Evolutionary conservation across 805 yeast species (phyloP).

Genomic region (Pichia nakasei): DNA sequence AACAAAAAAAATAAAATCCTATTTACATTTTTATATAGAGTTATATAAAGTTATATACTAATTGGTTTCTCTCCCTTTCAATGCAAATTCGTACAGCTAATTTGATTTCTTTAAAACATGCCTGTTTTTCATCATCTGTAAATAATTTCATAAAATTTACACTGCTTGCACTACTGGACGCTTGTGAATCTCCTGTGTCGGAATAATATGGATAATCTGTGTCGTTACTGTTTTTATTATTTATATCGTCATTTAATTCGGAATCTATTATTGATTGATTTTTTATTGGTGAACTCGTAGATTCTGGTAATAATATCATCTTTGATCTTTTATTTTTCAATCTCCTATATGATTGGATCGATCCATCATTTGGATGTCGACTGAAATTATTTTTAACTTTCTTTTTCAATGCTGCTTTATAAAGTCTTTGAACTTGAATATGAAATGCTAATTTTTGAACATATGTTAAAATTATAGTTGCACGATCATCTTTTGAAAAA

Average conservation of each 20-base stretch:
- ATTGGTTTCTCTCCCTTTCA: conserved; percentile 24
- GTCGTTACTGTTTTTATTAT: conserved; percentile 6
- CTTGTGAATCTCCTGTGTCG: conserved; percentile 11
- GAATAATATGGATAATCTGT: conserved; percentile 13
- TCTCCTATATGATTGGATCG: conserved; percentile 11
- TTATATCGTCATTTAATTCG: background rate
- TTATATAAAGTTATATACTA: background rate
- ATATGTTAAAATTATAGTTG: conserved; percentile 38
- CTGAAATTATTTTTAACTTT: conserved; percentile 1
- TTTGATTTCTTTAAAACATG: conserved; percentile 25
- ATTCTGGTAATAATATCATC: conserved; percentile 4
- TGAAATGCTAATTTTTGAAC: conserved; percentile 45
- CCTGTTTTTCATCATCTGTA: conserved; percentile 20
- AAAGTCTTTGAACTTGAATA: conserved; percentile 59
- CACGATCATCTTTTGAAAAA: conserved; percentile 34
- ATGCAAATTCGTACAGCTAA: conserved; percentile 27
- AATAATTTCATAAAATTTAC: conserved; percentile 10
- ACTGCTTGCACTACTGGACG: conserved; percentile 10
- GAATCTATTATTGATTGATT: background rate
- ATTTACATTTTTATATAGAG: background rate
- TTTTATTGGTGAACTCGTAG: conserved; percentile 1
- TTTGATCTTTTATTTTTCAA: conserved; percentile 14
- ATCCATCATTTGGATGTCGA: conserved; percentile 3
- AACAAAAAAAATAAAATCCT: too few species aligned
- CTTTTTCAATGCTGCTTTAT: conserved; percentile 35